phyloP scores from a whole-genome alignment of 176 grass and related monocot species.

The Pharus latifolius region DNA sequence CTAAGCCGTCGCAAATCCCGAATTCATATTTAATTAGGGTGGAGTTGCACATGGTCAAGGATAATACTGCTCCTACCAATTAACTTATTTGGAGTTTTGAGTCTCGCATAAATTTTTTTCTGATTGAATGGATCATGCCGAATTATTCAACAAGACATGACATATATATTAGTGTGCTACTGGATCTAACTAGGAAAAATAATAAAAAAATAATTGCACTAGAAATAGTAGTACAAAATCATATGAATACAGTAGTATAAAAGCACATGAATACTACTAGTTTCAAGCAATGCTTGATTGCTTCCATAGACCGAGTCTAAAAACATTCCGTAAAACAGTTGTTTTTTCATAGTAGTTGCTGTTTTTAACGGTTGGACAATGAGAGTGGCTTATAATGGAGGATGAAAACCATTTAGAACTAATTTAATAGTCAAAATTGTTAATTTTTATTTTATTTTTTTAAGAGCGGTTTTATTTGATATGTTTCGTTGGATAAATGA shows the following conservation, averaged over 20 bases:
- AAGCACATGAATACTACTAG: neutral
- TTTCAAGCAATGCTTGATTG: neutral
- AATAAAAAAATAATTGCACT: constrained; percentile 23
- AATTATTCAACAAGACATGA: constrained; percentile 1
- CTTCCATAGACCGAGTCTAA: neutral
- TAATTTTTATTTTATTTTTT: too few species aligned
- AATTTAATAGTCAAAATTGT: too few species aligned
- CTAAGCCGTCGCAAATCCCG: too few species aligned
- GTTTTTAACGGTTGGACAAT: too few species aligned
- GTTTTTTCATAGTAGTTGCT: too few species aligned
- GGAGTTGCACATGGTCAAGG: neutral
- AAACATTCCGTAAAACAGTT: neutral
- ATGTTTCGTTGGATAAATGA: too few species aligned
- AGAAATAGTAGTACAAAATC: neutral
- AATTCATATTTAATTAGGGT: neutral
- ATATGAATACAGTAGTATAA: too few species aligned
- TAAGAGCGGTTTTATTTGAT: too few species aligned
- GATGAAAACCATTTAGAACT: too few species aligned
- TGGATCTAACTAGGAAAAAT: constrained; percentile 7
- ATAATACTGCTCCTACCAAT: constrained; percentile 2
- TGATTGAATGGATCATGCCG: neutral
- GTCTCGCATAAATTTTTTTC: neutral
- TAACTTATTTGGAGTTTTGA: neutral
- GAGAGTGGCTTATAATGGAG: too few species aligned
- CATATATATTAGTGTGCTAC: neutral